Base-by-base conservation (phyloP, 1,284 basidiomycete species). In the Irpex lacteus region DNA sequence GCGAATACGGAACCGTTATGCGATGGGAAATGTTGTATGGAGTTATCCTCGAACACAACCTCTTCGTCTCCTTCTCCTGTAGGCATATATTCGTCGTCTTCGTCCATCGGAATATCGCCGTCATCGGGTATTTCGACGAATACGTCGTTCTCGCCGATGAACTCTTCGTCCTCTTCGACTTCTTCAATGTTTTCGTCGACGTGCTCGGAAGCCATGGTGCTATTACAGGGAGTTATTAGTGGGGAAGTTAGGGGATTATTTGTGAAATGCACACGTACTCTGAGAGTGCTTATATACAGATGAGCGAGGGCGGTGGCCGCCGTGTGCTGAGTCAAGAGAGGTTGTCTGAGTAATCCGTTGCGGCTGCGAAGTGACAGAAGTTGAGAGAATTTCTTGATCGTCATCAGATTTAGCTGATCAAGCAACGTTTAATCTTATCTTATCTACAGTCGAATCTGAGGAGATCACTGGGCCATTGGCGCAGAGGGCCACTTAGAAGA, bases 1-100 rank as follows among this genome's bases (percentile, higher is more conserved):
- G 89, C 80, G 74, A 98, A 99, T 59, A 98, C 92, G 8, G 97
- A 95, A 57, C 80, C 76, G n/a, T 74, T 72, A 73, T 94, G 91
- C 7, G 73, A 75, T 15, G 79, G 70, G 72, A 94, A 94, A 64
- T 84, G 82, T 71, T 89, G 89, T 9, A 91, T 79, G 13, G 87
- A 88, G 70, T 87, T 90, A 72, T 87, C 85, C 65, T 86, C 82
- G 58, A 74, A 77, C n/a, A 79, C 77, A 60, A 81, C 75, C 58
- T 81, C 76, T 52, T 82, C 82, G 37, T 81, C 82, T 19, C 83
- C 85, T 32, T 85, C 87, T 11, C 88, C 87, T 88, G 91, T 26
- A 66, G 2, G 64, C 63, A 81, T 82, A 38, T 81, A 82, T 19
- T 84, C 85, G 44, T 87, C 88, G 13, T 88, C 88, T 21, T 92